Evolutionary conservation across 1,139 yeast genomes (phyloP).

Genomic region (Scheffersomyces parashehatae): DNA sequence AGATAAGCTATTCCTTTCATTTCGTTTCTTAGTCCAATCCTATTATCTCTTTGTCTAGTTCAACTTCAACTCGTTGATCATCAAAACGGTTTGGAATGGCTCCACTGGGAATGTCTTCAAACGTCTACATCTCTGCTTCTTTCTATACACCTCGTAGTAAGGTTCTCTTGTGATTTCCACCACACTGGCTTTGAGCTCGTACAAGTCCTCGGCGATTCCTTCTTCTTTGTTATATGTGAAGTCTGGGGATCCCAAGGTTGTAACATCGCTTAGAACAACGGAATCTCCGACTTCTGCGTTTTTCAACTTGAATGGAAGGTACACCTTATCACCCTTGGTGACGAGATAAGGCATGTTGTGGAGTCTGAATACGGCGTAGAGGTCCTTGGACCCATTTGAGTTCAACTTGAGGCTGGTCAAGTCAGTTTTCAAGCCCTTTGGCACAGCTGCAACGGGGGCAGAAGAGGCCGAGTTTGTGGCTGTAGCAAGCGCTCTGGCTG

Average conservation of each 20-base stretch:
- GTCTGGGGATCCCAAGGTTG: constrained; percentile 82
- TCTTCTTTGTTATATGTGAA: constrained; percentile 53
- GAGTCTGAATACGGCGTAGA: constrained; percentile 81
- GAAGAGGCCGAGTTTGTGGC: not conserved
- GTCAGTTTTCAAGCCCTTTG: constrained; percentile 6
- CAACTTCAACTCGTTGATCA: constrained; percentile 70
- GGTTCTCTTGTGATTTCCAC: constrained; percentile 87
- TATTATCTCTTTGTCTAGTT: constrained; percentile 11
- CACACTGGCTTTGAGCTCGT: constrained; percentile 71
- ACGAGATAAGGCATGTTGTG: constrained; percentile 87
- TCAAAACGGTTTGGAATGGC: constrained; percentile 77
- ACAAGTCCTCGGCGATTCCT: constrained; percentile 44
- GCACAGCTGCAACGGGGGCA: not conserved
- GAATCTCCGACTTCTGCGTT: constrained; percentile 80
- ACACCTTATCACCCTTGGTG: constrained; percentile 84
- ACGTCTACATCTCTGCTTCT: constrained; percentile 82
- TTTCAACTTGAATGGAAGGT: constrained; percentile 74
- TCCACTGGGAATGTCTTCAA: constrained; percentile 76
- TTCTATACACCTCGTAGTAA: constrained; percentile 55
- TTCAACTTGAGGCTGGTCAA: constrained; percentile 64
- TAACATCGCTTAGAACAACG: constrained; percentile 69
- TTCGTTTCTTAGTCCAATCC: too few relatives aligned
- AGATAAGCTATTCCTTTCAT: too few relatives aligned
- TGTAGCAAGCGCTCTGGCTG: not conserved
- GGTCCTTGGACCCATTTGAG: constrained; percentile 42